A percentile compares a stretch with the other conserved stretches of the same genome.
These are phyloP conservation scores for Triadica sebifera DNA, from an alignment of 345 rosid species.

Conservation along the genomic window DNA sequence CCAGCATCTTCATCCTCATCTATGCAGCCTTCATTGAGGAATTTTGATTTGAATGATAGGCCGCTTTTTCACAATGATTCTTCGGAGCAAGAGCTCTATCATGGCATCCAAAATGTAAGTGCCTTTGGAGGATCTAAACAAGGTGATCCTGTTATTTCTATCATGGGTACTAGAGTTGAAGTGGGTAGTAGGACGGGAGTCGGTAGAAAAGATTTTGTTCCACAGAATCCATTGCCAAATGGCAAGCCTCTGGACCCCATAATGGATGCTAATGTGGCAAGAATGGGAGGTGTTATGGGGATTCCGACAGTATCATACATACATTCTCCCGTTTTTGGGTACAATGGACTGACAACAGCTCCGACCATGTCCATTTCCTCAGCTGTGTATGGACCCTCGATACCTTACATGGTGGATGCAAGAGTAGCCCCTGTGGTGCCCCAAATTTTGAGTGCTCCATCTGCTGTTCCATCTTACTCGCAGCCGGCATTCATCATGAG, in stretches of 20 bases:
- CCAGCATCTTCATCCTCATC: constrained; percentile 76
- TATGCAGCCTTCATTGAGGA: constrained; percentile 61
- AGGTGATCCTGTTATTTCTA: constrained; percentile 61
- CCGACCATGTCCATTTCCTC: constrained; percentile 56
- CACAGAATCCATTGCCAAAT: constrained; percentile 48
- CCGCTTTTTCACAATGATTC: constrained; percentile 51
- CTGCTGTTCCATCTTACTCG: constrained; percentile 47
- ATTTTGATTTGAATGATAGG: constrained; percentile 86
- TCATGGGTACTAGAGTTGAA: constrained; percentile 68
- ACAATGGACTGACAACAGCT: constrained; percentile 49
- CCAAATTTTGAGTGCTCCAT: constrained; percentile 53
- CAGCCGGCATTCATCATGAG: constrained; percentile 66
- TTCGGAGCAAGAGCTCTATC: constrained; percentile 47
- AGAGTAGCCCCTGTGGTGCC: constrained; percentile 64
- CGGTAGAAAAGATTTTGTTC: constrained; percentile 46
- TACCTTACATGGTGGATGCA: constrained; percentile 77
- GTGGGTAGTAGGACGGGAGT: constrained; percentile 34
- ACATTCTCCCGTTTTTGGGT: constrained; percentile 57
- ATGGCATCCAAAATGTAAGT: constrained; percentile 31
- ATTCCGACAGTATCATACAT: constrained; percentile 51
- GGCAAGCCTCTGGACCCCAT: constrained; percentile 56
- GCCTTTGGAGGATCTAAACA: constrained; percentile 45
- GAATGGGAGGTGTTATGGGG: constrained; percentile 56
- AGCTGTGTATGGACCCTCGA: constrained; percentile 53
- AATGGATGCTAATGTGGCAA: constrained; percentile 42